Evolutionary conservation across 345 rosid species (phyloP).

Genomic region (Murraya paniculata): DNA sequence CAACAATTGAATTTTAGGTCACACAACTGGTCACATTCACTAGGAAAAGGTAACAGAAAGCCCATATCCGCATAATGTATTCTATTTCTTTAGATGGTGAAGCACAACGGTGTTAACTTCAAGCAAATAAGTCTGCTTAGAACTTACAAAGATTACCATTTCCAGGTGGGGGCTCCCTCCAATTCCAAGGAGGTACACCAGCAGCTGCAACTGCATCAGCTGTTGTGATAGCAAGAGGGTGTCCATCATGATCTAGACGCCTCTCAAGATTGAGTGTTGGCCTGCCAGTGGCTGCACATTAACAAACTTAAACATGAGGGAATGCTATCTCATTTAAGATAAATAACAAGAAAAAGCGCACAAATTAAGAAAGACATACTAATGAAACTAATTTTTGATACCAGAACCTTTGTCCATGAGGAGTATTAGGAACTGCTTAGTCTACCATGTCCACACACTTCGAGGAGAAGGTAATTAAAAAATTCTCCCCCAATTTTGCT

Average conservation of each 20-base stretch:
- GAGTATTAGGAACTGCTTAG: neutral
- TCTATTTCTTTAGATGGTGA: neutral
- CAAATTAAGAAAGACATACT: neutral
- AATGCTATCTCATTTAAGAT: constrained; percentile 13
- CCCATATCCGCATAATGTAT: constrained; percentile 15
- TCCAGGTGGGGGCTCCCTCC: constrained; percentile 96
- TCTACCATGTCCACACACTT: neutral
- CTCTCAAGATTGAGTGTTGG: constrained; percentile 90
- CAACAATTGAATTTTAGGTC: neutral
- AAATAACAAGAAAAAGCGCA: constrained; percentile 13
- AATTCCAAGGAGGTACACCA: constrained; percentile 98
- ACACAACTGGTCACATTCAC: neutral
- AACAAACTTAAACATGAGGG: constrained; percentile 25
- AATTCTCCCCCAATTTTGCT: neutral
- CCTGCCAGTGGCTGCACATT: constrained; percentile 69
- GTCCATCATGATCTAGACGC: constrained; percentile 93
- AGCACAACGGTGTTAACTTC: neutral
- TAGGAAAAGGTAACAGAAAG: neutral
- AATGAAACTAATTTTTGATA: neutral
- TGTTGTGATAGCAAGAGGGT: constrained; percentile 84
- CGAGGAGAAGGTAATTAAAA: neutral
- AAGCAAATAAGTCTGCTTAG: constrained; percentile 6
- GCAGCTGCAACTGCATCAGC: constrained; percentile 80
- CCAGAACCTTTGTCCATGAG: neutral
- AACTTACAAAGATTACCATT: constrained; percentile 49